phyloP scores from a whole-genome alignment of 257 asterid genomes.

The Solanum dulcamara region DNA sequence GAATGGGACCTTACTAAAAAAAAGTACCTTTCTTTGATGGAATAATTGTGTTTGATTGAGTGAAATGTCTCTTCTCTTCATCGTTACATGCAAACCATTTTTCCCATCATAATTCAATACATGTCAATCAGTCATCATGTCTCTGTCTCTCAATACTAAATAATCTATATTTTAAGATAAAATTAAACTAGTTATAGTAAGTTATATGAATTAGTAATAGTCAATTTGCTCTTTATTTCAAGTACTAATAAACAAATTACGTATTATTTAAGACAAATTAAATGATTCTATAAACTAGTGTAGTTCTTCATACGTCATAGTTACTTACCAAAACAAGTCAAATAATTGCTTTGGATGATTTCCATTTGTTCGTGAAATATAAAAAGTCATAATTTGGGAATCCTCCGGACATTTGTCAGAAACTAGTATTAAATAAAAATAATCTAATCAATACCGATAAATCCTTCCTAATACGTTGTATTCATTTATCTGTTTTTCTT shows the following conservation, averaged over 20 bases:
- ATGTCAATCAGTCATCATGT: background rate
- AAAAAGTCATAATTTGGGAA: too few relatives aligned
- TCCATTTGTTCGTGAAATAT: too few relatives aligned
- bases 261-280: background rate
- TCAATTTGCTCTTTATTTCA: background rate
- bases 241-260: background rate
- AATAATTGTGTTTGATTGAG: background rate
- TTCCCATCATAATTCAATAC: background rate
- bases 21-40: slow-evolving; percentile 9
- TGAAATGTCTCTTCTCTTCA: background rate
- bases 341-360: too few relatives aligned
- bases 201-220: background rate
- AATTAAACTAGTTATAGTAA: background rate
- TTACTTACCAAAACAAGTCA: too few relatives aligned
- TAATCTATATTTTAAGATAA: background rate
- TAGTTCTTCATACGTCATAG: background rate
- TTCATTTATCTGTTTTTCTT: background rate
- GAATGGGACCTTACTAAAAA: slow-evolving; percentile 14
- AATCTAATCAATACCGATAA: background rate
- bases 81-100: background rate
- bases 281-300: background rate
- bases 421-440: too few relatives aligned
- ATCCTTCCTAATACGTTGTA: background rate
- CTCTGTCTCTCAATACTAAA: background rate
- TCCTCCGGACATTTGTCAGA: too few relatives aligned